Percentiles rank a stretch among this genome's conserved stretches.
These are phyloP conservation scores for Silene vulgaris DNA, from an alignment of 179 eudicot genomes.

Conservation along the genomic window DNA sequence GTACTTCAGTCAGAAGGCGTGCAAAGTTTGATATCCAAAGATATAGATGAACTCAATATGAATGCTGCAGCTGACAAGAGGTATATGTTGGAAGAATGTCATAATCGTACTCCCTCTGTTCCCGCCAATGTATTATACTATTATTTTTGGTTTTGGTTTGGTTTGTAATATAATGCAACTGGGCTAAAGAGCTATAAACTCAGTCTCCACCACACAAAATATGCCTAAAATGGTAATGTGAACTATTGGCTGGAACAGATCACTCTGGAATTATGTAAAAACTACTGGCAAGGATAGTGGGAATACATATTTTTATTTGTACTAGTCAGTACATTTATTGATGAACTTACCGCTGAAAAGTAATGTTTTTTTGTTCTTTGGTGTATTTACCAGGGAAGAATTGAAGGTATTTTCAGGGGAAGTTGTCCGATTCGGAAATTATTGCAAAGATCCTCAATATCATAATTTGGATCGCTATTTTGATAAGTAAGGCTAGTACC, in stretches of 20 bases:
- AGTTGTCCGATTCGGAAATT: constrained; percentile 95
- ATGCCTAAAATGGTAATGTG: no score
- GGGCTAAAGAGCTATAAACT: no score
- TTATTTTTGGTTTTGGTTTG: not conserved
- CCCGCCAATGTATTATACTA: no score
- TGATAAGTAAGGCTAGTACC: constrained; percentile 60
- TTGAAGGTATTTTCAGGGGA: constrained; percentile 78
- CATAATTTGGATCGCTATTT: constrained; percentile 96
- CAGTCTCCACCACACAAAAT: no score
- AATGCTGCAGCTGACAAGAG: constrained; percentile 96
- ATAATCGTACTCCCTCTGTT: no score
- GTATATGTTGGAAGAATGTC: constrained; percentile 29
- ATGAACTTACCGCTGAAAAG: constrained; percentile 6
- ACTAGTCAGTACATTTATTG: not conserved
- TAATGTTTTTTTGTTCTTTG: constrained; percentile 1
- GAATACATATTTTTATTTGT: not conserved
- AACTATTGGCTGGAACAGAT: no score
- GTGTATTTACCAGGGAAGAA: constrained; percentile 61
- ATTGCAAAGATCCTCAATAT: constrained; percentile 98
- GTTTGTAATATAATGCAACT: no score
- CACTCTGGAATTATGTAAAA: no score
- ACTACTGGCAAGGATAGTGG: not conserved
- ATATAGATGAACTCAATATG: constrained; percentile 69
- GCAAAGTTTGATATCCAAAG: constrained; percentile 65
- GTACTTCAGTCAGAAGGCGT: constrained; percentile 88